Evolutionary conservation across 2,329 filamentous ascomycete genomes (phyloP), one percentile per base, ranked within the genome.

Genomic region (Davidsoniella virescens): DNA sequence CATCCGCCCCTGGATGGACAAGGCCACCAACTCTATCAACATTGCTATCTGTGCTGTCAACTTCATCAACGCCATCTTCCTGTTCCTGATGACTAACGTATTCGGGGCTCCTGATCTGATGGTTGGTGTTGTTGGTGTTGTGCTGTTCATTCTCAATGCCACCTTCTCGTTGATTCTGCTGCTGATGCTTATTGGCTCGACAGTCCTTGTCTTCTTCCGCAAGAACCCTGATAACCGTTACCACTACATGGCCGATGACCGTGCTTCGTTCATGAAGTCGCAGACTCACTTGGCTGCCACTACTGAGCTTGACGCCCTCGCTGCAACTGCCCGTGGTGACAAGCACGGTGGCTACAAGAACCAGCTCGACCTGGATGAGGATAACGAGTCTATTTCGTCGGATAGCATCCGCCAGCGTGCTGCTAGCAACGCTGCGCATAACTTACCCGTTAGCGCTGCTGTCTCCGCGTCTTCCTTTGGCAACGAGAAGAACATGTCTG

Each of bases 181-280:
- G 55, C 70, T 94, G 59, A 80, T 94, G 67, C 78, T 95, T 47
- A 68, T 73, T 53, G 62, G 70, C 72, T 65, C 86, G n/a, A 68
- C 67, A 17, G 60, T 62, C 4, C 59, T 90, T 57, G 84, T 86
- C 44, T 79, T 95, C 60, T 78, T 87, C 63, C 85, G 86, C 54
- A 93, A 93, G 75, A 93, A 95, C 67, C 90, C 90, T 18, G 90
- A 96, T 62, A 86, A 84, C 40, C 82, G 88, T 54, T 96, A 96
- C 67, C 87, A 94, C 65, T 87, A 87, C 59, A 95, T 96, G 88
- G 83, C 84, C 50, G 90, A 96, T 60, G 90, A 96, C 65, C 82
- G 90, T 59, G 87, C 86, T 47, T 95, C 88, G 8, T 95, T 96
- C 68, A 94, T 95, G 79, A 95, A 95, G 71, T 94, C 87, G 12